Base-by-base conservation (phyloP, 768 basidiomycete species). In the Suillus brevipes region DNA sequence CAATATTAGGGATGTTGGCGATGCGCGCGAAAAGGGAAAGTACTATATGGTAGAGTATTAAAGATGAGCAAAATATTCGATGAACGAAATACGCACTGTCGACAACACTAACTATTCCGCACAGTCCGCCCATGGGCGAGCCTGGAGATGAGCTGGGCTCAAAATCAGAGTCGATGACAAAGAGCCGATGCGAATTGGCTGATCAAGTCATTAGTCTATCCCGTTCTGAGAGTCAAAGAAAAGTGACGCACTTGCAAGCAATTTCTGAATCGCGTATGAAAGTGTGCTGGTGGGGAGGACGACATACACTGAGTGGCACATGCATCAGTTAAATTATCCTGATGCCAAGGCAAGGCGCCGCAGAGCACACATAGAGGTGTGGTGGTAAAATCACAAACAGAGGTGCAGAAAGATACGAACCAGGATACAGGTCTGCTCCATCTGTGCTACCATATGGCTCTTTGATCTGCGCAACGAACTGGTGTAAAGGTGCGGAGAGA, bases 101-200 rank as follows among this genome's bases (percentile, higher is more conserved):
- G 28, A 92, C 90, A 65, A 90, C 84, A 16, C 92, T 93, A 12
- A 93, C 89, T n/a, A 94, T 84, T 16, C 92, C 92, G 9, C 83
- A 87, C 8, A 91, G 80, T 50, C 83, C 82, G 64, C 63, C 77
- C 70, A 50, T 73, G 28, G 83, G 76, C 63, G 81, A 67, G 12
- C 83, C 70, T 2, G 87, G 85, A 1, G 88, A 87, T 2, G 83
- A 77, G 18, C 85, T 77, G 58, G 78, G 77, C 2, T 77, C 66
- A 9, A 84, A 80, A 60, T 93, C 91, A 45, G 69, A 70, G 61
- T 85, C 84, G 2, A 87, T 89, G 25, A 94, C 86, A 72, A 94
- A 94, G 13, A 94, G 81, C 36, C 92, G 85, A 71, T 93, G 92
- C 0, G 92, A 81, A 72, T 89, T 90, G 42, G 92, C 92, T 94